These are phyloP conservation scores for Chlorociboria aeruginascens DNA, from an alignment of 495 filamentous ascomycete genomes.

Conservation along the genomic window DNA sequence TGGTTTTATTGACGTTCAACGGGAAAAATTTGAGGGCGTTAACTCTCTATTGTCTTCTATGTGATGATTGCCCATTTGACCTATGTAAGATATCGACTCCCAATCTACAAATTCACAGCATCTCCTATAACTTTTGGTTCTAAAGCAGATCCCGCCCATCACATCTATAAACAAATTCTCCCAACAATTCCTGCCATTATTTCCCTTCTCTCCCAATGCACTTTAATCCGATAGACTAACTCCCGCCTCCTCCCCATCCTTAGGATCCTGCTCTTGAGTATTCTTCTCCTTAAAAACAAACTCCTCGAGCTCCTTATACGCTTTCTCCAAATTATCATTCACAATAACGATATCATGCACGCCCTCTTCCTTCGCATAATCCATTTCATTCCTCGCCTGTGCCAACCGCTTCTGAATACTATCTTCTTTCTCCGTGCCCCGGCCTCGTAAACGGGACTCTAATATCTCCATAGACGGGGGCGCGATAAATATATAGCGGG, in stretches of 20 bases:
- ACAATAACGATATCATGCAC: constrained; percentile 79
- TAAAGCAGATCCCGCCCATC: not conserved
- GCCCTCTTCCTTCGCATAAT: constrained; percentile 58
- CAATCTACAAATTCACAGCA: not conserved
- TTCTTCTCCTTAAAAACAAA: constrained; percentile 34
- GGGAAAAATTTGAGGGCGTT: not conserved
- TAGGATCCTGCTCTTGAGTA: constrained; percentile 4
- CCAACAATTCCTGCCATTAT: not conserved
- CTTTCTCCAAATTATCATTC: constrained; percentile 78
- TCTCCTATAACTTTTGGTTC: no score
- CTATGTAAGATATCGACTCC: not conserved
- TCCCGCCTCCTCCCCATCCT: constrained; percentile 1
- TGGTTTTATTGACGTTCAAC: not conserved
- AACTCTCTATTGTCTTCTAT: not conserved
- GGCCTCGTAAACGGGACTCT: constrained; percentile 64
- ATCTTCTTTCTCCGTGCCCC: constrained; percentile 76
- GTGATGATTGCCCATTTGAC: not conserved
- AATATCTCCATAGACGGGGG: constrained; percentile 65
- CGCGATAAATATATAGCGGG: constrained; percentile 76
- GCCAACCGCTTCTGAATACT: constrained; percentile 59
- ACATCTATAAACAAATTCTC: not conserved
- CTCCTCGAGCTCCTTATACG: constrained; percentile 65
- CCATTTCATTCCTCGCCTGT: constrained; percentile 75
- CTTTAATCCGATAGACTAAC: constrained; percentile 6
- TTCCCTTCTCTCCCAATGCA: not conserved